Evolutionary conservation across 1,139 yeast species (phyloP), one percentile per base, ranked within the genome.

Genomic region (Blastobotrys capitulatus): DNA sequence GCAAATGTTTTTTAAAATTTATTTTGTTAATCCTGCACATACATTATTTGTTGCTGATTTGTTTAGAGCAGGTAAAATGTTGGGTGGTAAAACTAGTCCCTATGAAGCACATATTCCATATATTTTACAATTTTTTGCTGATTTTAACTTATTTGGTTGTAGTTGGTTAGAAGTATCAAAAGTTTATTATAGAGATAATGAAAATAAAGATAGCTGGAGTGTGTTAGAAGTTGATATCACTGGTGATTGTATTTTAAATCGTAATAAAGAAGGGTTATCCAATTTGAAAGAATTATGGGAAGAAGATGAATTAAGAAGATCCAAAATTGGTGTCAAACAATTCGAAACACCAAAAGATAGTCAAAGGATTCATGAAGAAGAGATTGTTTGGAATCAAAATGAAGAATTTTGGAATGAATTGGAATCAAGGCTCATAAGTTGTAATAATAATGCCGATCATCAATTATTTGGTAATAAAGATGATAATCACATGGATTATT

Each of bases 101-200:
- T 86, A 73, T 61, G 98, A 92, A 60, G 75, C 90, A 0, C 97
- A 92, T 62, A 74, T 92, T 12, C 94, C 96, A 0, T 83, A 73
- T 59, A 63, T 78, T 1, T 66, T 88, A 18, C 97, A 92, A 61
- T 88, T 92, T 61, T 66, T 87, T 38, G 74, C 87, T 0, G 98
- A 94, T 61, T 88, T 76, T 66, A 90, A 90, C 60, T 67, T 90
- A 36, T 87, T 77, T 64, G 95, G 96, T 0, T 87, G 97, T 65
- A 83, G 84, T 6, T 85, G 94, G 89, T 54, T 92, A 35, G 69
- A 74, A 20, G 49, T 76, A 52, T 53, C 55, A 2, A 54, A 51
- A 29, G 55, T 54, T 0, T 49, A 40, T 25, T 55, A 56, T 35
- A 48, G 65, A 19, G 40, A 37, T 27, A 27, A 38, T 8, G 25